phyloP scores from a whole-genome alignment of 495 filamentous ascomycete genomes.

The Neurospora sublineolata region DNA sequence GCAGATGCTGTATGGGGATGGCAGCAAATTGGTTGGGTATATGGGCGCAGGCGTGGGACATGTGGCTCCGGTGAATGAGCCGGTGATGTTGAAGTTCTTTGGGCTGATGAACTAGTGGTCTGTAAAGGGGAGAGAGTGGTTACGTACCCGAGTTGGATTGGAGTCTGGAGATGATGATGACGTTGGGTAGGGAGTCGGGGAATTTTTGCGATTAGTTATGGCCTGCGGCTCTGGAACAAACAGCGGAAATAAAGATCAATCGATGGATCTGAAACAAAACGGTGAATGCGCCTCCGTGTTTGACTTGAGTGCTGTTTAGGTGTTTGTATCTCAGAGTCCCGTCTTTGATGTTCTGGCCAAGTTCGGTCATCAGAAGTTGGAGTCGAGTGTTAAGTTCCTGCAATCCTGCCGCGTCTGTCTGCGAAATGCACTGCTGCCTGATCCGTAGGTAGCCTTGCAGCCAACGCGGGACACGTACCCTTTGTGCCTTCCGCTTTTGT shows the following conservation, averaged over 20 bases:
- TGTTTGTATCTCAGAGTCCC: not conserved
- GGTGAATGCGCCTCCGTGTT: not conserved
- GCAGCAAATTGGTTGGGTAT: constrained; percentile 34
- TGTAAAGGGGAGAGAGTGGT: not conserved
- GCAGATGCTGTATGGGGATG: constrained; percentile 33
- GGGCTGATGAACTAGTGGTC: constrained; percentile 23
- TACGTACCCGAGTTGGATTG: not conserved
- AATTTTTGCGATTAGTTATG: not conserved
- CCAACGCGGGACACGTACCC: not conserved
- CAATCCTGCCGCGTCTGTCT: not conserved
- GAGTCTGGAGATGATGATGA: not conserved
- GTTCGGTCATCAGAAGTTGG: not conserved
- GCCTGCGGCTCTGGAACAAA: not conserved
- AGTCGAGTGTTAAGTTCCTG: not conserved
- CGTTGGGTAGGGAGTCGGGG: not conserved
- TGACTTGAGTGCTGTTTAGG: not conserved
- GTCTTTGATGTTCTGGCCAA: not conserved
- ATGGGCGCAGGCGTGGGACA: constrained; percentile 39
- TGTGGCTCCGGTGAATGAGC: constrained; percentile 30
- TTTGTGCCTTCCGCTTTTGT: not conserved
- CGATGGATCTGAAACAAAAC: not conserved
- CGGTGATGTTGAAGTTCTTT: constrained; percentile 27
- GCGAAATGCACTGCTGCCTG: not conserved
- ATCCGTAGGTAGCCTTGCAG: not conserved
- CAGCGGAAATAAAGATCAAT: not conserved